Percentiles rank a stretch among this genome's conserved stretches.
Conservation (phyloP, 768 basidiomycete genomes). For the Termitomyces sp. region DNA sequence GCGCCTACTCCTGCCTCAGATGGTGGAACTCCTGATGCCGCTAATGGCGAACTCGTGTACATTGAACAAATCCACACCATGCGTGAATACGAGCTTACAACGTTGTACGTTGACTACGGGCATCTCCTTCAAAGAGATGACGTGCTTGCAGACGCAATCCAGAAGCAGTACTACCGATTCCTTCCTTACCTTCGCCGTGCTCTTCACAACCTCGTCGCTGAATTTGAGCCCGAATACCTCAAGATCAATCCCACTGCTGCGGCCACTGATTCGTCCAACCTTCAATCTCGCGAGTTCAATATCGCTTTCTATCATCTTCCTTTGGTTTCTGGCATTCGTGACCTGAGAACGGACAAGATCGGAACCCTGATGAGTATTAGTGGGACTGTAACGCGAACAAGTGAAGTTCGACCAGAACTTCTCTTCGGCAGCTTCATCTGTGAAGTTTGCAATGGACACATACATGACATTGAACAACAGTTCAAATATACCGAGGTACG, state of each 20-base stretch:
- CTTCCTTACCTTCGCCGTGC: slow-evolving; percentile 91
- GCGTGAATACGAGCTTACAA: slow-evolving; percentile 91
- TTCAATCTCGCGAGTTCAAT: slow-evolving; percentile 89
- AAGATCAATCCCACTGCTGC: slow-evolving; percentile 92
- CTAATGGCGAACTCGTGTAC: slow-evolving; percentile 69
- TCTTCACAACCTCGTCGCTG: slow-evolving; percentile 81
- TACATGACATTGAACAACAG: slow-evolving; percentile 95
- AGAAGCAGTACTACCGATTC: slow-evolving; percentile 95
- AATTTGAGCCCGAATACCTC: slow-evolving; percentile 90
- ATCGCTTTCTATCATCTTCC: slow-evolving; percentile 95
- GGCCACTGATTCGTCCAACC: slow-evolving; percentile 78
- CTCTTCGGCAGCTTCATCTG: slow-evolving; percentile 93
- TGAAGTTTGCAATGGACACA: slow-evolving; percentile 77
- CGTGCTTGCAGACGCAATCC: slow-evolving; percentile 88
- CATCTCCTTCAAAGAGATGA: slow-evolving; percentile 90
- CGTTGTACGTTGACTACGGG: slow-evolving; percentile 93
- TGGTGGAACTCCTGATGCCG: slow-evolving; percentile 47
- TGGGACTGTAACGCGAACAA: slow-evolving; percentile 95
- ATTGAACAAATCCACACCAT: slow-evolving; percentile 92
- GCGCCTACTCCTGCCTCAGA: slow-evolving; percentile 79
- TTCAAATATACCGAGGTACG: slow-evolving; percentile 98
- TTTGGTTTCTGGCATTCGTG: slow-evolving; percentile 90
- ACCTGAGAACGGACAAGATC: slow-evolving; percentile 88
- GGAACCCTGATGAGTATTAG: slow-evolving; percentile 93
- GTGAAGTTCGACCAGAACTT: slow-evolving; percentile 94